phyloP scores from a whole-genome alignment of 208 protist species.

The Wallacemonas sp. region DNA sequence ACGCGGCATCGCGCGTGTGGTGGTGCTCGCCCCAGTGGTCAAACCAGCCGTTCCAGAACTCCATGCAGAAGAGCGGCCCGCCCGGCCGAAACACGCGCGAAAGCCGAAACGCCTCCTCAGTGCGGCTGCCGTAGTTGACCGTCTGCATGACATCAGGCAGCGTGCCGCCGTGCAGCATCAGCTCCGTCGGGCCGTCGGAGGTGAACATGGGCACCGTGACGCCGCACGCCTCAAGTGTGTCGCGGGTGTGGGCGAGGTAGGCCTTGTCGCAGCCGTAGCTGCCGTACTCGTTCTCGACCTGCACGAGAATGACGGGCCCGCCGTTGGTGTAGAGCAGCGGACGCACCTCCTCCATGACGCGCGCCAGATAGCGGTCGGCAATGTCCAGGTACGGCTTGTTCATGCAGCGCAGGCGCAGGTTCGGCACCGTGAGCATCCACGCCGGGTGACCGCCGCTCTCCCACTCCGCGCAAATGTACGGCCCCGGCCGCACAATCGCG shows the following conservation, averaged over 20 bases:
- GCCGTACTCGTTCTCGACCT: conserved; percentile 71
- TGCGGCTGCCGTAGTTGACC: conserved; percentile 9
- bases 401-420: conserved; percentile 3
- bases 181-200: conserved; percentile 37
- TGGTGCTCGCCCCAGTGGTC: conserved; percentile 16
- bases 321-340: conserved; percentile 81
- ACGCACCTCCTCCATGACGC: conserved; percentile 5
- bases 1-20: conserved; percentile 8
- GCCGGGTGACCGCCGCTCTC: conserved; percentile 8
- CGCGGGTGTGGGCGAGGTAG: conserved; percentile 1
- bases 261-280: conserved; percentile 16
- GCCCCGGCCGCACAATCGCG: conserved; percentile 8
- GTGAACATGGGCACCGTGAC: conserved; percentile 72
- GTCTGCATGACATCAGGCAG: conserved; percentile 85
- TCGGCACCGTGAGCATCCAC: conserved; percentile 9
- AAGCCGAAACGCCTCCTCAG: conserved; percentile 1
- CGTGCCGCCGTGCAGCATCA: conserved; percentile 92
- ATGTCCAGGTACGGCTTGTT: conserved; percentile 15
- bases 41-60: conserved; percentile 16
- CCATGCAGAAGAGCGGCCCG: conserved; percentile 12
- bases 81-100: background rate
- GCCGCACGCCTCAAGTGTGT: conserved; percentile 66
- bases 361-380: conserved; percentile 10
- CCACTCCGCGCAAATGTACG: conserved; percentile 15
- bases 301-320: conserved; percentile 78